Conservation (phyloP, 768 basidiomycete genomes). For the Boletus insuetus region DNA sequence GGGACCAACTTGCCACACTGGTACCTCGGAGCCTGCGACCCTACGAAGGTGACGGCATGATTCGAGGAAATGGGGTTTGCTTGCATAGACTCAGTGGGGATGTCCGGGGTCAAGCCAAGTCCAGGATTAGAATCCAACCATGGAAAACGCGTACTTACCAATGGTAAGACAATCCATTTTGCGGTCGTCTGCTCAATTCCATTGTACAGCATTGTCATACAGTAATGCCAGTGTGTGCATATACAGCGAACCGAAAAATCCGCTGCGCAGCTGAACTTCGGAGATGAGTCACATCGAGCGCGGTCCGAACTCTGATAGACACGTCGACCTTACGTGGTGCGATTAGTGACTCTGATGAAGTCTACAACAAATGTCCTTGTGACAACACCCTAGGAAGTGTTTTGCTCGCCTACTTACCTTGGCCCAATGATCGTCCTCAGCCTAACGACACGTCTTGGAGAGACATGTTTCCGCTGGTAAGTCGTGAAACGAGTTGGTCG, state of each 20-base stretch:
- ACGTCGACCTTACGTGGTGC: too few species aligned
- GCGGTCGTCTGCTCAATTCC: not conserved
- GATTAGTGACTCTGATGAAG: too few species aligned
- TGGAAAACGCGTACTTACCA: too few species aligned
- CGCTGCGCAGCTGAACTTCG: not conserved
- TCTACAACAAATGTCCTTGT: too few species aligned
- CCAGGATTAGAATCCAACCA: too few species aligned
- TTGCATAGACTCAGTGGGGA: not conserved
- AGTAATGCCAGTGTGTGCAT: not conserved
- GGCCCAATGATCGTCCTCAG: too few species aligned
- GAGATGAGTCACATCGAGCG: not conserved
- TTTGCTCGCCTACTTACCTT: too few species aligned
- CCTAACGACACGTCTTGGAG: too few species aligned
- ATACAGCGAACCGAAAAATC: not conserved
- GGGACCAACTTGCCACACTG: not conserved
- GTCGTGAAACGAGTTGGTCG: too few species aligned
- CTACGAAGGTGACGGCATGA: slow-evolving; percentile 22
- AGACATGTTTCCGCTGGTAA: too few species aligned
- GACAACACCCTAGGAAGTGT: too few species aligned
- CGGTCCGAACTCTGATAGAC: too few species aligned
- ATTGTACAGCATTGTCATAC: not conserved
- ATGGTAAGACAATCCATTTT: not conserved
- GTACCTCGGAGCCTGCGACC: slow-evolving; percentile 13
- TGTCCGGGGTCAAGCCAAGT: slow-evolving; percentile 15
- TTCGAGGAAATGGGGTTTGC: not conserved